Base-by-base conservation (phyloP, 176 grass and related monocot species). In the Carex kokanica region DNA sequence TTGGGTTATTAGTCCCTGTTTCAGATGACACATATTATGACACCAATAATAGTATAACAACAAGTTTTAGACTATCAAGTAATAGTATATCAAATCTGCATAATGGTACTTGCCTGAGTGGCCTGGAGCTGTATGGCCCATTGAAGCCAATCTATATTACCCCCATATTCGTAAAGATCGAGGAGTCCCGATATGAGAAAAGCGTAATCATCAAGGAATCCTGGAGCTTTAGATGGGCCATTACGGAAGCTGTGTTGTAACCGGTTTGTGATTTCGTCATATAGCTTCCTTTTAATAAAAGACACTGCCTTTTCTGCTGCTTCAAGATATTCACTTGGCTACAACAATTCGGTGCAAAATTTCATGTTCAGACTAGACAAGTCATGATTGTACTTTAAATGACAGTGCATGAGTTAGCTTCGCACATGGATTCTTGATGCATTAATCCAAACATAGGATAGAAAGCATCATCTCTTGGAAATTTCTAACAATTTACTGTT, bases 151-250 rank as follows among this genome's bases (percentile, higher is more conserved):
- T 93, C 79, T 36, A 78, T 87, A 81, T 85, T 88, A 82, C 96
- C 96, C 86, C 96, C 92, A 90, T 79, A 95, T 78, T 95, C 96
- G 4, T 85, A 98, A 69, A 98, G 90, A 90, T 95, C 96, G 31
- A 98, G 83, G 84, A 98, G 88, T 53, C 91, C 96, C 54, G 84
- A 87, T 51, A 98, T 93, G 58, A 95, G 85, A 64, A 95, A 98
- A n/a, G 96, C 91, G 81, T 98, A 98, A 84, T 98, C 96, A 87
- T 98, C 93, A 84, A 98, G 92, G 85, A 98, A 98, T 24, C 96
- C 93, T 60, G 96, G 96, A 75, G 91, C 93, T 91, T 95, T 98
- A 43, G 91, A 94, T 84, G 96, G 96, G 17, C 96, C 93, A 83
- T 95, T 95, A 66, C 96, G 82, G 57, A 90, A 95, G 77, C 96